These are phyloP conservation scores for Cercospora sojina DNA, from an alignment of 2,329 filamentous ascomycete species.

Conservation along the genomic window DNA sequence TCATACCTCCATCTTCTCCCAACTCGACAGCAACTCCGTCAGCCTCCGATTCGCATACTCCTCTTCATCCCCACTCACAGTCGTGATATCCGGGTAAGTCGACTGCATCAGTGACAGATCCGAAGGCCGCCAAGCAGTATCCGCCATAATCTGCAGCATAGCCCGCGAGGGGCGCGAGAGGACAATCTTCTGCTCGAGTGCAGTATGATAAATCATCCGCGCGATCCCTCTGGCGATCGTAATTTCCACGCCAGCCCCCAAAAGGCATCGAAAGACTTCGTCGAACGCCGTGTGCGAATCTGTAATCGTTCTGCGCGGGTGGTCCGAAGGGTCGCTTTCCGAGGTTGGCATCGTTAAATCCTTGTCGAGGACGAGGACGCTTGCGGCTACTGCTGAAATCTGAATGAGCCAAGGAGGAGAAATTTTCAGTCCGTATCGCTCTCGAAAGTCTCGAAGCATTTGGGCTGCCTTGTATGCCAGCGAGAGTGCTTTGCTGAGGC, in stretches of 20 bases:
- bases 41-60: conserved; percentile 5
- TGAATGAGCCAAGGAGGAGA: conserved; percentile 15
- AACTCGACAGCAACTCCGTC: conserved; percentile 14
- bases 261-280: conserved; percentile 21
- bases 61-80: conserved; percentile 3
- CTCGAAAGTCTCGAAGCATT: conserved; percentile 16
- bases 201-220: conserved; percentile 21
- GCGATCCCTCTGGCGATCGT: conserved; percentile 19
- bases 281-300: conserved; percentile 19
- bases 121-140: conserved; percentile 21
- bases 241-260: conserved; percentile 18
- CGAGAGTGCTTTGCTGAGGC: conserved; percentile 3
- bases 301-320: neutral
- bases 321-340: neutral
- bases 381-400: conserved; percentile 16
- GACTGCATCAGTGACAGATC: conserved; percentile 14
- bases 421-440: conserved; percentile 21
- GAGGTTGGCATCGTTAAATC: conserved; percentile 1
- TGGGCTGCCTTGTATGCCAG: conserved; percentile 19
- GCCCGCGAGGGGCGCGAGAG: neutral
- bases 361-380: conserved; percentile 15
- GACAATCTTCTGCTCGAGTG: conserved; percentile 11
- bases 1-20: conserved; percentile 16
- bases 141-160: conserved; percentile 20
- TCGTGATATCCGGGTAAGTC: conserved; percentile 18